These are phyloP conservation scores for Neonectria neomacrospora DNA, from an alignment of 2,329 filamentous ascomycete species.

Conservation along the genomic window DNA sequence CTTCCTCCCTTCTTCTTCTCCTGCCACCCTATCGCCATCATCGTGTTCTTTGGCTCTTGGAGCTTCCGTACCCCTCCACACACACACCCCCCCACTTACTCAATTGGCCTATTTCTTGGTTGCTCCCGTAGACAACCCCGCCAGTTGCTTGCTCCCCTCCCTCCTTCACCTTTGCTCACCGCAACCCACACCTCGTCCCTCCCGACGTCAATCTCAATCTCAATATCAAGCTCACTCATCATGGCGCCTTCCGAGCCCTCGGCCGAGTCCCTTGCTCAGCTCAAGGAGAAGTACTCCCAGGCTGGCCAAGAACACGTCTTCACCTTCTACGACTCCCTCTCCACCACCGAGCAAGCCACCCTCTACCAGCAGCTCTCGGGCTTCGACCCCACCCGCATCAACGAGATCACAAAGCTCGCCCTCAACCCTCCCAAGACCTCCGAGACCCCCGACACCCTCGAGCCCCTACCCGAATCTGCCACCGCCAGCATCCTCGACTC, in stretches of 20 bases:
- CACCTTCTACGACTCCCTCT: conserved; percentile 83
- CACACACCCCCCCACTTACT: neutral
- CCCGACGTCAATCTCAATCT: conserved; percentile 46
- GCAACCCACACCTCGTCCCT: conserved; percentile 28
- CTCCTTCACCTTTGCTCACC: conserved; percentile 26
- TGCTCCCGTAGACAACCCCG: conserved; percentile 14
- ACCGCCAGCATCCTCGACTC: conserved; percentile 94
- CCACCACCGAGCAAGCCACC: conserved; percentile 75
- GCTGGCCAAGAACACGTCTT: conserved; percentile 84
- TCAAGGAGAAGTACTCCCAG: conserved; percentile 79
- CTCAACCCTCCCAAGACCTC: conserved; percentile 79
- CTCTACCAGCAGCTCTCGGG: conserved; percentile 84
- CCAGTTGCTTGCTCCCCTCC: conserved; percentile 19
- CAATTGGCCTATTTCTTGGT: conserved; percentile 18
- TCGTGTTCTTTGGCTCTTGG: neutral
- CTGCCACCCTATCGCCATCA: neutral
- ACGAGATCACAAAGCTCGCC: conserved; percentile 83
- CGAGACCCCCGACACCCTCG: conserved; percentile 68
- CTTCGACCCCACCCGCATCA: conserved; percentile 89
- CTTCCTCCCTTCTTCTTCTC: neutral
- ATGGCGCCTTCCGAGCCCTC: conserved; percentile 66
- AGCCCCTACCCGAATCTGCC: conserved; percentile 87
- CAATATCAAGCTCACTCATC: conserved; percentile 55
- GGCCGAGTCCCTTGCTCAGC: conserved; percentile 71
- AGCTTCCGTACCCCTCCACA: neutral